Base-by-base conservation (phyloP, 129 eudicot genomes). In the Chrysanthemum seticuspe region DNA sequence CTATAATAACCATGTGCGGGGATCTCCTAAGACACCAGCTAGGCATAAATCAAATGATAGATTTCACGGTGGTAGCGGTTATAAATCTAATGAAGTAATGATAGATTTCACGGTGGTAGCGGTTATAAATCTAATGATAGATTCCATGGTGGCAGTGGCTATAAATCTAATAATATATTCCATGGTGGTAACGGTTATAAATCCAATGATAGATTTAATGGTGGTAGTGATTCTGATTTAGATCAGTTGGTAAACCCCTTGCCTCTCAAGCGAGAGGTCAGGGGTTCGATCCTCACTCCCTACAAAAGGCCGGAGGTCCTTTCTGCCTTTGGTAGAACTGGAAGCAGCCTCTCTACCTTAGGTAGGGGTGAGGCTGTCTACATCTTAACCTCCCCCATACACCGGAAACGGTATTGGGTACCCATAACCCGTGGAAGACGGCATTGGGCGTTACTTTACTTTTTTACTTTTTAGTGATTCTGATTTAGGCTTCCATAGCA, bases 11-110 rank as follows among this genome's bases (percentile, higher is more conserved):
- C 78, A 59, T 45, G 79, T 63, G n/a, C 75, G 86, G 92, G 79
- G 88, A 75, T 84, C 98, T 78, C 88, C 96, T 73, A 68, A 78
- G 60, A 87, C 95, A 13, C 96, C 91, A 6, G 71, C 25, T 50
- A 76, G 69, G 63, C 59, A 83, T 68, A 77, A 84, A 16, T 57
- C 29, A 7, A 57, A 57, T 57, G 19, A 55, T 55, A 15, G 61
- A 36, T 34, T 34, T 55, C 9, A 15, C 18, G 61, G 21, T 55
- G 19, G 19, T 55, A 14, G 25, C 7, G 60, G 60, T 55, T 55
- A 55, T 55, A 55, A 14, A 55, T 55, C 60, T 55, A 14, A 55
- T 5, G 62, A 56, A 56, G 62, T 27, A 55, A 67, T 19, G 69
- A 73, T 50, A 71, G 80, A 47, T 70, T 44, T 60, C 70, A 76